Evolutionary conservation across 495 filamentous ascomycete genomes (phyloP).

Genomic region (Astrothelium subdiscretum): DNA sequence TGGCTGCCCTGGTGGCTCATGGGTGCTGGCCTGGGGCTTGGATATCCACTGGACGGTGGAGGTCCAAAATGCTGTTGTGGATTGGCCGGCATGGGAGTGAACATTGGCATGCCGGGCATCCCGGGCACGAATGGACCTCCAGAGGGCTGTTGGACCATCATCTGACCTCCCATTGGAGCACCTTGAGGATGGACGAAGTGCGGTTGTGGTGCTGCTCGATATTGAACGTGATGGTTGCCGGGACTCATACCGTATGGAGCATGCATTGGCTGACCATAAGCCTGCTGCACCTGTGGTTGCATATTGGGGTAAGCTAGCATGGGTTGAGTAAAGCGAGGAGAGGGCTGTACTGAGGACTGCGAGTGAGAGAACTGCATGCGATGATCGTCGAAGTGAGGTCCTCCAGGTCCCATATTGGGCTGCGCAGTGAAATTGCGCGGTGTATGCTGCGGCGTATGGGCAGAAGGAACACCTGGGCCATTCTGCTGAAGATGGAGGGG

Average conservation of each 20-base stretch:
- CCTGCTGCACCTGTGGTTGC: slow-evolving; percentile 47
- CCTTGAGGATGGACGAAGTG: slow-evolving; percentile 57
- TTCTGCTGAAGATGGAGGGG: slow-evolving; percentile 37
- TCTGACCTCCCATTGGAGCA: slow-evolving; percentile 53
- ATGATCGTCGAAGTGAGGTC: slow-evolving; percentile 65
- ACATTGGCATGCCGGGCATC: slow-evolving; percentile 42
- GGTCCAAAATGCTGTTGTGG: slow-evolving; percentile 54
- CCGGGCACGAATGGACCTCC: slow-evolving; percentile 38
- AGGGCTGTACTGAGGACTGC: slow-evolving; percentile 63
- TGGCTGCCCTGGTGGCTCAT: slow-evolving; percentile 55
- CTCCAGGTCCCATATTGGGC: slow-evolving; percentile 32
- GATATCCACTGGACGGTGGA: slow-evolving; percentile 54
- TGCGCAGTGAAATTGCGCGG: slow-evolving; percentile 25
- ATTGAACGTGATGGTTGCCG: slow-evolving; percentile 13
- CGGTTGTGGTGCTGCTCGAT: slow-evolving; percentile 14
- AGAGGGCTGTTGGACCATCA: slow-evolving; percentile 73
- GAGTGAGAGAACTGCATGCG: slow-evolving; percentile 76
- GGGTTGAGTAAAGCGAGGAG: slow-evolving; percentile 60
- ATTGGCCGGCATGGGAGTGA: slow-evolving; percentile 55
- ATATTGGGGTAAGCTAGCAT: slow-evolving; percentile 53
- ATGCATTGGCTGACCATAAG: slow-evolving; percentile 60
- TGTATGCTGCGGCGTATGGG: slow-evolving; percentile 23
- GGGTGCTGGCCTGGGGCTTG: slow-evolving; percentile 69
- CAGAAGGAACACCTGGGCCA: slow-evolving; percentile 15
- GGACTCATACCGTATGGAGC: slow-evolving; percentile 53